phyloP scores from a whole-genome alignment of 2,329 filamentous ascomycete genomes.

The Exophiala phaeomuriformis region DNA sequence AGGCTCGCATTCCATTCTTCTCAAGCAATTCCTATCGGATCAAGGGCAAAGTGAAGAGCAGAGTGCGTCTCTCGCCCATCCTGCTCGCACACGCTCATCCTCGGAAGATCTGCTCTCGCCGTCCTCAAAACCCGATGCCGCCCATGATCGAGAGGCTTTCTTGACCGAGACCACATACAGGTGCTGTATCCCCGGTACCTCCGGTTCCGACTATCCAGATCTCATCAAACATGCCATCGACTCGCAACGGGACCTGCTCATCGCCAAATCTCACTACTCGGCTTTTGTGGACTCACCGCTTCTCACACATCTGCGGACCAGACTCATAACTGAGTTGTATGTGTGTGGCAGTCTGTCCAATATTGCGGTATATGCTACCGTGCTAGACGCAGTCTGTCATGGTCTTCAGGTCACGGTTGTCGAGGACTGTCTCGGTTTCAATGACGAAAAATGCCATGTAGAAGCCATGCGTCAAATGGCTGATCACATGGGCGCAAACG shows the following conservation, averaged over 20 bases:
- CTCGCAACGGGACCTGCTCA: constrained; percentile 44
- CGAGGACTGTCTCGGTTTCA: constrained; percentile 81
- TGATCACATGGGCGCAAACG: constrained; percentile 65
- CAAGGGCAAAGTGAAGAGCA: constrained; percentile 4
- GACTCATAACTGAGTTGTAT: constrained; percentile 80
- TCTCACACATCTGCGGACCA: constrained; percentile 70
- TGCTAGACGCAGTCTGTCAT: constrained; percentile 79
- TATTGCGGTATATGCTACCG: constrained; percentile 82
- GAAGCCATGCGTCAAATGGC: constrained; percentile 64
- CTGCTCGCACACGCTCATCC: constrained; percentile 9
- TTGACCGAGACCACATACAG: constrained; percentile 26
- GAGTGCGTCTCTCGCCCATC: constrained; percentile 11
- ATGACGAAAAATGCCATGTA: constrained; percentile 60
- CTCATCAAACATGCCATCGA: constrained; percentile 46
- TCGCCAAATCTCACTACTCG: constrained; percentile 75
- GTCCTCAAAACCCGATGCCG: constrained; percentile 10
- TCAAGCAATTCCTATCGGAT: constrained; percentile 15
- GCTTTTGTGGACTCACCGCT: constrained; percentile 71
- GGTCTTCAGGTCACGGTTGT: constrained; percentile 81
- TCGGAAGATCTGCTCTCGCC: constrained; percentile 15
- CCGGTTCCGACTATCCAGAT: constrained; percentile 46
- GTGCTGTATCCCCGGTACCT: constrained; percentile 37
- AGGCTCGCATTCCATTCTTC: constrained; percentile 38
- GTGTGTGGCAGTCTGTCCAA: constrained; percentile 83
- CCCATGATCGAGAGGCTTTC: constrained; percentile 39